A percentile compares a stretch with the other conserved stretches of the same genome.
Evolutionary conservation across 148 eudicot genomes (phyloP).

Genomic region (Rhododendron kiyosumense): DNA sequence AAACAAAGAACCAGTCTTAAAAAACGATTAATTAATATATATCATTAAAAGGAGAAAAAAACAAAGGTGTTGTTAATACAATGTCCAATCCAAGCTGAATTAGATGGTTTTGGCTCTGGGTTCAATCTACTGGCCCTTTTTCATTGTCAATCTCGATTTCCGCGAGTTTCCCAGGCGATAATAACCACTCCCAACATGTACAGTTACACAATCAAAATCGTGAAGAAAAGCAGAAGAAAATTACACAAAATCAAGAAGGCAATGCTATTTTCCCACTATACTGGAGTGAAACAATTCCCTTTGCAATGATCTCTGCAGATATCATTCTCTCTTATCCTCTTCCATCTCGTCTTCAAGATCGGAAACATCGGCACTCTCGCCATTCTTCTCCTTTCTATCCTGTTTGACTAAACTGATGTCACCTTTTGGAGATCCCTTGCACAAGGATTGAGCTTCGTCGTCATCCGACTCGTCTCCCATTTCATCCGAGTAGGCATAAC

Average conservation of each 20-base stretch:
- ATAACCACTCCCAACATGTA: not conserved
- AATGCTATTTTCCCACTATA: not conserved
- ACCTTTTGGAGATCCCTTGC: slow-evolving; percentile 48
- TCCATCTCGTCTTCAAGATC: slow-evolving; percentile 56
- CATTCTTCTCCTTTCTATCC: slow-evolving; percentile 34
- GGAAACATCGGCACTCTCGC: slow-evolving; percentile 24
- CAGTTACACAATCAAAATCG: not conserved
- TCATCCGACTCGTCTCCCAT: slow-evolving; percentile 59
- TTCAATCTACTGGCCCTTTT: not conserved
- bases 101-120: not conserved
- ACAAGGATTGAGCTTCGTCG: slow-evolving; percentile 77
- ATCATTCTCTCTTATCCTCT: slow-evolving; percentile 59
- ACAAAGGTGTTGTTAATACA: not conserved
- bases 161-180: not conserved
- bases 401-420: slow-evolving; percentile 69
- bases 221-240: not conserved
- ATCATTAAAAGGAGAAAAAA: not conserved
- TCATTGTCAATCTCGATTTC: not conserved
- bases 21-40: not conserved
- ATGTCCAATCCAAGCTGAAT: not conserved
- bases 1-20: not conserved
- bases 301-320: not conserved
- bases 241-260: not conserved
- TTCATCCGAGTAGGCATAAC: slow-evolving; percentile 77
- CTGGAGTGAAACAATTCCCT: not conserved